Evolutionary conservation across 352 stramenopile genomes (phyloP).

Genomic region (Achlya hypogyna): DNA sequence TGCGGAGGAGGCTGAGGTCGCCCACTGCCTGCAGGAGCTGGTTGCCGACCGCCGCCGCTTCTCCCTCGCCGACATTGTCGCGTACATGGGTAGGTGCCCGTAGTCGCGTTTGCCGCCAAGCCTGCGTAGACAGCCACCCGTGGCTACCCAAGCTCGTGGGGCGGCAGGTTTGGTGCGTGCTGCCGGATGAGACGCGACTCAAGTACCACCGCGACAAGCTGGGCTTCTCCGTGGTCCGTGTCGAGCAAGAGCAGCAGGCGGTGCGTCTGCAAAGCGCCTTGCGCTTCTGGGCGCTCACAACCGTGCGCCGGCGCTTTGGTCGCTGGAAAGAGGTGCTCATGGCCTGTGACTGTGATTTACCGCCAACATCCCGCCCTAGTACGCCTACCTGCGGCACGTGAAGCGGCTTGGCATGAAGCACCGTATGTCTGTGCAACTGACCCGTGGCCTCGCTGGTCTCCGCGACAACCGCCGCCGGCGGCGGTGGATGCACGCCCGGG

Average conservation of each 20-base stretch:
- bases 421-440: not conserved
- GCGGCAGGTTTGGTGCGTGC: not conserved
- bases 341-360: not conserved
- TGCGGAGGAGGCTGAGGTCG: not conserved
- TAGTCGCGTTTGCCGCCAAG: not conserved
- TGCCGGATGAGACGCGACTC: not conserved
- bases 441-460: not conserved
- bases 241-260: constrained; percentile 2
- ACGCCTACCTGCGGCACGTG: not conserved
- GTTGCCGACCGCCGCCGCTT: not conserved
- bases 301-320: not conserved
- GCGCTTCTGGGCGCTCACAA: not conserved
- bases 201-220: not conserved
- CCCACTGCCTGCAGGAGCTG: not conserved
- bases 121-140: not conserved
- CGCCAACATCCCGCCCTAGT: not conserved
- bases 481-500: not conserved
- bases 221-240: not conserved
- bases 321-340: not conserved
- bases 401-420: not conserved
- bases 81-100: not conserved
- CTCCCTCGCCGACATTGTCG: not conserved
- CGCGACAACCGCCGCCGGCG: not conserved
- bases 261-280: not conserved
- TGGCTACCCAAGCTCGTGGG: not conserved